Evolutionary conservation across 495 filamentous ascomycete genomes (phyloP), one percentile per base, ranked within the genome.

Genomic region (Neurospora sp.): DNA sequence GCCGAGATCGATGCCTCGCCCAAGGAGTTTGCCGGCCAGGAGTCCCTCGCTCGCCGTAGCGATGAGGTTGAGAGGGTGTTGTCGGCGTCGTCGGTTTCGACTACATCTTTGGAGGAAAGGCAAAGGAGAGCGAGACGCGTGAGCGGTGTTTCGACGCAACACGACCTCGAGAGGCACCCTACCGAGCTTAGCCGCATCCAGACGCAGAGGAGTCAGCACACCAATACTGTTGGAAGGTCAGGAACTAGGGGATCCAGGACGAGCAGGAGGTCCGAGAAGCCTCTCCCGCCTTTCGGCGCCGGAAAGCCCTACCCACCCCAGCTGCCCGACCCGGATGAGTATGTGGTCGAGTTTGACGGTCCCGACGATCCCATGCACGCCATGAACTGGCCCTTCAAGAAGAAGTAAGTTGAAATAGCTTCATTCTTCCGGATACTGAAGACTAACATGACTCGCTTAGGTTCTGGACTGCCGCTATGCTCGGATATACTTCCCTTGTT

Each of bases 281-380:
- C 91, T 2, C 75, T 89, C 48, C 87, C 87, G 20, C 78, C 81
- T 38, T 88, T 89, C 75, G 93, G 93, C 12, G 91, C 86, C 71
- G 93, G 93, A 2, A 96, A 94, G 80, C 87, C 91, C 12, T 94
- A 90, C 81, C 94, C 93, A 10, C 92, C 91, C 4, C 84, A 81
- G 0, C 79, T 96, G 48, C 92, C 92, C 6, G 88, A 88, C 31
- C 85, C 87, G 75, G 94, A 96, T 76, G 89, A 91, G 72, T 97
- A 96, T 83, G 92, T 96, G 2, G 94, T 97, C 20, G 94, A 95
- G 75, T 97, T 96, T 74, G 88, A 90, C 69, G 92, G 93, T 0
- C 89, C 87, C 1, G 86, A 93, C 75, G 93, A 97, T 79, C 93
- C 92, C 10, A 76, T 91, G 59, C 91, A 97, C 80, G 91, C 93